Base-by-base conservation (phyloP, 805 yeast genomes). In the Candida ascalaphidarum region DNA sequence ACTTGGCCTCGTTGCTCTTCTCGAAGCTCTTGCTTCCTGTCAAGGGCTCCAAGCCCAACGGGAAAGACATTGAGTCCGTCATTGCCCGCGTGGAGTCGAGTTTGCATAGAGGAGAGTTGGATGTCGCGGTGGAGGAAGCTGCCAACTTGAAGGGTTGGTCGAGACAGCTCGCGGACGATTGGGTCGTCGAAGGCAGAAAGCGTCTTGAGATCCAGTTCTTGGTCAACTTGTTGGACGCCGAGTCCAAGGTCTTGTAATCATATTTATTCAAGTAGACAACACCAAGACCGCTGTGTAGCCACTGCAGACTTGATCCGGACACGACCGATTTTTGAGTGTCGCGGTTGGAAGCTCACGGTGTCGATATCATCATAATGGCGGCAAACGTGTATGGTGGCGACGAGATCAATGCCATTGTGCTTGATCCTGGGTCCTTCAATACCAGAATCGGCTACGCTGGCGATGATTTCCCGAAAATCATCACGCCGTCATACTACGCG, bases 361-460 rank as follows among this genome's bases (percentile, higher is more conserved):
- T n/a, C n/a, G n/a, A n/a, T n/a, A n/a, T n/a, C 22, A 7, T 8
- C 18, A 17, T 7, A 17, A 17, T 17, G 18, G 6, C 18, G 18
- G 6, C 28, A 8, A 29, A 23, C 13, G 36, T 44, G n/a, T 46
- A 44, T 33, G 69, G 68, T 21, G 55, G 55, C 22, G 92, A 89
- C 57, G 98, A 89, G 52, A 79, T 92, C 37, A 76, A 85, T 38
- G 95, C 97, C 16, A 68, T 92, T 3, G 94, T 89, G 19, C 64
- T 89, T 15, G 97, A 92, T 47, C 88, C 95, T 2, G 97, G 97
- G 20, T 79, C 95, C 8, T 74, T 67, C 36, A 61, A 74, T 34
- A 85, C 96, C 5, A 74, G 89, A 30, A 74, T 80, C 12, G 98
- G 98, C 2, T 86, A 74, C 53, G 88, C 96, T 3, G 97, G 97